Base-by-base conservation (phyloP, 805 yeast species). In the Zygosaccharomyces bisporus region DNA sequence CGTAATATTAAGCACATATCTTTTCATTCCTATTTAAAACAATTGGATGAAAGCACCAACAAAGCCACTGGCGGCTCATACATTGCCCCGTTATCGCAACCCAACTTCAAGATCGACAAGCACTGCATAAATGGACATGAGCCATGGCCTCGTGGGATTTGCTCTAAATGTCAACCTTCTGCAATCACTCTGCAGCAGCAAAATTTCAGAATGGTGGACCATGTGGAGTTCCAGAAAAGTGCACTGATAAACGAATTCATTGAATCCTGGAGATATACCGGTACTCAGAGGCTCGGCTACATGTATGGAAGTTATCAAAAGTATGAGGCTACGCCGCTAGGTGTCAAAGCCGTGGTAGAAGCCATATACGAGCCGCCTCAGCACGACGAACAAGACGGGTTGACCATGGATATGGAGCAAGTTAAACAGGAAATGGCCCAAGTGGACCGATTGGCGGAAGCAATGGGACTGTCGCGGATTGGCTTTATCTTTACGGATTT, bases 161-260 rank as follows among this genome's bases (percentile, higher is more conserved):
- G 99, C 60, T 86, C 96, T 12, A 87, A 89, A 64, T 91, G 99
- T 67, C 98, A 91, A 65, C 98, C 99, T 0, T 81, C 96, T 1
- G 93, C 96, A 0, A 87, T 93, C 47, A 90, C 98, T 0, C 71
- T 93, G 50, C 95, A 85, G 64, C 89, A 81, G 64, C 99, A 93
- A 63, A 71, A 74, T 27, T 93, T 86, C 64, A 77, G 99, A 56
- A 87, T 93, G 95, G 96, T 95, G 21, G 99, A 93, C 63, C 98
- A 93, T 67, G 93, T 93, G 23, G 99, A 93, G 63, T 86, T 90
- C 63, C 80, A 87, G 18, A 79, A 79, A 46, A 79, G 89, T 41
- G 71, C 73, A 9, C 75, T 89, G 19, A 77, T 93, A 43, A 87
- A 93, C 63, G 71, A 75, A 29, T 93, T 93, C 64, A 87, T 93